Evolutionary conservation across 257 asterid species (phyloP), one percentile per base, ranked within the genome.

Genomic region (Penstemon davidsonii): DNA sequence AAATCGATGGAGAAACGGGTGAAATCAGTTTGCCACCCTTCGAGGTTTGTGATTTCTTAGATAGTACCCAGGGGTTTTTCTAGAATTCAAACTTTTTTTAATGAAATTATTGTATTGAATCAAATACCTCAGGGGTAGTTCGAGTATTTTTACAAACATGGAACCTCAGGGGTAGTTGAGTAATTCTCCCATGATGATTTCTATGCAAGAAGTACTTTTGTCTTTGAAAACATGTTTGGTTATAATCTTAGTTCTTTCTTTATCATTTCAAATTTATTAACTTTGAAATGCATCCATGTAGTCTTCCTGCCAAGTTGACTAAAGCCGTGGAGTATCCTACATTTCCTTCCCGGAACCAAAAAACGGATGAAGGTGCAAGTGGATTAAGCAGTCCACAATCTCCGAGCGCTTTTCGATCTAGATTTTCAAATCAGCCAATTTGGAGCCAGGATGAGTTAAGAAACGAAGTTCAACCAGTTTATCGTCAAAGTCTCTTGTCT

Each of bases 271-370:
- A 41, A 4, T 19, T 5, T 49, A 19, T 64, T 54, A 41, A 55
- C 33, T 39, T 59, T 72, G 49, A 43, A 68, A 64, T 60, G 45
- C 55, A 58, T 54, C 8, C 55, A 18, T 78, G 8, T 83, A 91
- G 97, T 66, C 79, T 89, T 53, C 83, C 90, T 52, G 73, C 87
- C 61, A 81, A 80, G 67, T 47, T 51, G 67, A 80, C 74, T 7
- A 84, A 85, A 77, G 70, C 78, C 36, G 60, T 54, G 53, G 92
- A 85, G 41, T 58, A 56, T 60, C 85, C 90, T 3, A 55, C 71
- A 0, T 80, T 82, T 67, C 84, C 76, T 74, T 68, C 84, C 8
- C 64, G 67, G 54, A 78, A 73, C 75, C 65, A 56, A 58, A 79
- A 67, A 77, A 75, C 64, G 53, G 86, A 82, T 57, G 75, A 70